These are phyloP conservation scores for Aspergillus sojae DNA, from an alignment of 2,329 filamentous ascomycete genomes.

Conservation along the genomic window DNA sequence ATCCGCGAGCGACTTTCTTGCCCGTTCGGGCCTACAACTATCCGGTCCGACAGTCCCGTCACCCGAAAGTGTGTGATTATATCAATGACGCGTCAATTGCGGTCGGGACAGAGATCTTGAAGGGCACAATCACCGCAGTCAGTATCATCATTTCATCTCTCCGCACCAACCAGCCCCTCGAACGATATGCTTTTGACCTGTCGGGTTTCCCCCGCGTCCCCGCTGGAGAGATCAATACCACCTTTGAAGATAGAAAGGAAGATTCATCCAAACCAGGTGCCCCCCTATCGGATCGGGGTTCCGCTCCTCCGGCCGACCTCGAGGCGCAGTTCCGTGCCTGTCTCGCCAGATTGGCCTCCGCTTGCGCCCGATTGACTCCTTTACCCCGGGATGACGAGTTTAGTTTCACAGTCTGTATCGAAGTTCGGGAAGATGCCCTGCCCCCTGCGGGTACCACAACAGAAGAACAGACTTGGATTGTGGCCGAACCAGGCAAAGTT, in stretches of 20 bases:
- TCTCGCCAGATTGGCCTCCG: constrained; percentile 47
- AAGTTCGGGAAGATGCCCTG: constrained; percentile 50
- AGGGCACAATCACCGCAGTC: constrained; percentile 57
- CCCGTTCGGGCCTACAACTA: constrained; percentile 80
- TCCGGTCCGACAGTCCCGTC: constrained; percentile 80
- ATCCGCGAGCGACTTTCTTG: constrained; percentile 76
- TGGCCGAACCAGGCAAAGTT: constrained; percentile 54
- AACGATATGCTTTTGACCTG: constrained; percentile 65
- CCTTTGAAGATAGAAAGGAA: constrained; percentile 49
- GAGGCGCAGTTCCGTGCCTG: constrained; percentile 54
- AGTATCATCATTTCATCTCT: constrained; percentile 60
- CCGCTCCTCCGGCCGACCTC: constrained; percentile 44
- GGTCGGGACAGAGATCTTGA: constrained; percentile 69
- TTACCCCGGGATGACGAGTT: constrained; percentile 51
- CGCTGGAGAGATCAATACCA: constrained; percentile 52
- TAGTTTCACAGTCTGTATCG: constrained; percentile 53
- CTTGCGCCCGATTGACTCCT: constrained; percentile 46
- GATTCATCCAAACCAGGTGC: constrained; percentile 36
- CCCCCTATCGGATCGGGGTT: constrained; percentile 29
- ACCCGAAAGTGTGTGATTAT: constrained; percentile 84
- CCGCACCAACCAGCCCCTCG: constrained; percentile 55
- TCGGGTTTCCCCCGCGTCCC: constrained; percentile 56
- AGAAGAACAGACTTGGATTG: constrained; percentile 63
- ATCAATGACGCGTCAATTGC: constrained; percentile 78
- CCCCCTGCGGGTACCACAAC: constrained; percentile 50